Conservation (phyloP, 331 rosid species). For the Quercus phellos region DNA sequence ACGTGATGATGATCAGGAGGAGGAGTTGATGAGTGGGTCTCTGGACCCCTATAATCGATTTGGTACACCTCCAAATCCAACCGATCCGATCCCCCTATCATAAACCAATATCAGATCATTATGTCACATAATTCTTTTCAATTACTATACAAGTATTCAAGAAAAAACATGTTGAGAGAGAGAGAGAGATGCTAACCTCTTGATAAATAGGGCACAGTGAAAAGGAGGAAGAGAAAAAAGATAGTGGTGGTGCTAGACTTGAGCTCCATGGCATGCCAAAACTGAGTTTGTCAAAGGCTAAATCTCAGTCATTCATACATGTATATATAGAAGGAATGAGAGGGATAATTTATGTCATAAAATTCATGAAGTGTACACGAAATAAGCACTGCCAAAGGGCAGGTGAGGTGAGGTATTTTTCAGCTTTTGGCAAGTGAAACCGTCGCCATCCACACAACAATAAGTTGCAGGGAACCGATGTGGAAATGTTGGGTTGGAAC, state of each 20-base stretch:
- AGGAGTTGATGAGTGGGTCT: slow-evolving; percentile 73
- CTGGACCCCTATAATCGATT: slow-evolving; percentile 95
- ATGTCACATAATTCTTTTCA: no score
- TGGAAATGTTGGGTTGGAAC: slow-evolving; percentile 37
- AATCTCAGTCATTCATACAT: neutral
- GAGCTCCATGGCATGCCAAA: slow-evolving; percentile 44
- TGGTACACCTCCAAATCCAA: slow-evolving; percentile 53
- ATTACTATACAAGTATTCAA: neutral
- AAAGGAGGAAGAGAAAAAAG: slow-evolving; percentile 46
- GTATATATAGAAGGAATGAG: neutral
- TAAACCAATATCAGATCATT: neutral
- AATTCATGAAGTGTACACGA: slow-evolving; percentile 2
- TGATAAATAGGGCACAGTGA: slow-evolving; percentile 31
- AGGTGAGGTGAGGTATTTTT: slow-evolving; percentile 6
- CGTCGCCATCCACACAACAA: slow-evolving; percentile 45
- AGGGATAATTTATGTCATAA: neutral
- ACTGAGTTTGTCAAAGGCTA: neutral
- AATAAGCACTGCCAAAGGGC: slow-evolving; percentile 21
- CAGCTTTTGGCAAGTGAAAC: slow-evolving; percentile 21
- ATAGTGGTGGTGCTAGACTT: slow-evolving; percentile 31
- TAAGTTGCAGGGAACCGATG: slow-evolving; percentile 32
- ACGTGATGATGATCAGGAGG: slow-evolving; percentile 55
- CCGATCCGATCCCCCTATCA: slow-evolving; percentile 32
- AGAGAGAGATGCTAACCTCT: slow-evolving; percentile 29
- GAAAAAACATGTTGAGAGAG: neutral